Evolutionary conservation across 148 eudicot genomes (phyloP), one percentile per base, ranked within the genome.

Genomic region (Heliosperma pusillum): DNA sequence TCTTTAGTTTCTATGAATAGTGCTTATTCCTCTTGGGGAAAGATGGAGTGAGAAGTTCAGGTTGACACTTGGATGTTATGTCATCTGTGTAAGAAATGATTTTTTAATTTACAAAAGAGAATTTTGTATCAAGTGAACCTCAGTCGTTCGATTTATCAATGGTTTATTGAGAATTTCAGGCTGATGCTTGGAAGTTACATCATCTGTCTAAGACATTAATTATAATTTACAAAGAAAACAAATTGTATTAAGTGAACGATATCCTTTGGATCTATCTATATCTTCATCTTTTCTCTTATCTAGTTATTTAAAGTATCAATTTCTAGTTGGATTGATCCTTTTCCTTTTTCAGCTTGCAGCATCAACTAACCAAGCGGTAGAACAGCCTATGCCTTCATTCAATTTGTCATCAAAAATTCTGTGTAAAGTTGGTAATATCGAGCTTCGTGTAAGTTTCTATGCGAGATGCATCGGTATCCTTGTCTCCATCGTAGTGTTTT

Each of bases 321-420:
- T 33, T 75, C 4, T 71, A 47, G 19, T 17, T 30, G 26, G 67
- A n/a, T 70, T 36, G 52, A 19, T 16, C 17, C 17, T 10, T 70
- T 64, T 65, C 25, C 3, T 11, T 76, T 68, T 86, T 61, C 88
- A 94, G 98, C 96, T 94, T 64, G 97, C 89, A 82, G 97, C 97
- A 59, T 94, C 97, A 36, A 94, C 88, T 8, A 87, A 90, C 76
- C 92, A 91, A 86, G 97, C 87, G 66, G 70, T 83, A 61, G 91
- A 89, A 55, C 89, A 91, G 50, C 88, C 89, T 66, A 87, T 91
- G 79, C 98, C 98, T 50, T 87, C 87, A 40, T 94, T 94, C 80
- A 88, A 92, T 79, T 78, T 94, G 76, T 93, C 98, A 29, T 87
- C 93, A 6, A 94, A 94, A 83, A 90, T 94, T 79, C 84, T 91